These are phyloP conservation scores for Elaeis oleifera DNA, from an alignment of 202 grass and related monocot species.

Conservation along the genomic window DNA sequence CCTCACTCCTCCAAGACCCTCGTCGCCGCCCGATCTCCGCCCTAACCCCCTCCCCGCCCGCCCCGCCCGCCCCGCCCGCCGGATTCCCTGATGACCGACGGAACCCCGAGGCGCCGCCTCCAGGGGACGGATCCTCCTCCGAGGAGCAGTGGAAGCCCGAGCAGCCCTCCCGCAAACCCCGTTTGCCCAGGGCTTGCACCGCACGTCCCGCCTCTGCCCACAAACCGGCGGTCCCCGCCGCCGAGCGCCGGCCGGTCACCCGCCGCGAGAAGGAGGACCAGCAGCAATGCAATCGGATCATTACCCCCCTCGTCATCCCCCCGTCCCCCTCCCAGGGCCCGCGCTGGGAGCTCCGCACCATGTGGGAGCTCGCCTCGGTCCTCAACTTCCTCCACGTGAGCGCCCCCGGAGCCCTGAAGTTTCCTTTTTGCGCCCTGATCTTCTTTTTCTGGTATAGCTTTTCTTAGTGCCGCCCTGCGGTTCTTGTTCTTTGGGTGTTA, in stretches of 20 bases:
- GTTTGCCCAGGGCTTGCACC: slow-evolving; percentile 10
- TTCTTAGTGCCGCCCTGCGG: slow-evolving; percentile 1
- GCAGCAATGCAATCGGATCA: background rate
- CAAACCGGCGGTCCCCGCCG: background rate
- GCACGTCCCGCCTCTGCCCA: background rate
- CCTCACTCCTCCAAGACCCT: too few species aligned
- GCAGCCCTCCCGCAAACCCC: background rate
- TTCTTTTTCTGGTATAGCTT: background rate
- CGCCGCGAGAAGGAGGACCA: slow-evolving; percentile 9
- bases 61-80: background rate
- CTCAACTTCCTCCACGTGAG: slow-evolving; percentile 22
- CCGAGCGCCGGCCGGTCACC: slow-evolving; percentile 6
- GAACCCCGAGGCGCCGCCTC: background rate
- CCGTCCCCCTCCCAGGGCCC: slow-evolving; percentile 5
- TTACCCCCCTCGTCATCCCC: slow-evolving; percentile 3
- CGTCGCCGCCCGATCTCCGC: slow-evolving; percentile 3
- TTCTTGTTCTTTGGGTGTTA: background rate
- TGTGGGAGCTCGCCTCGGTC: slow-evolving; percentile 23
- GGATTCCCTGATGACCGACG: slow-evolving; percentile 4
- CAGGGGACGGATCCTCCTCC: background rate
- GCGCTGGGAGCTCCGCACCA: slow-evolving; percentile 12
- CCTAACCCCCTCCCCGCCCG: background rate
- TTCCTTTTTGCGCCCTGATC: background rate
- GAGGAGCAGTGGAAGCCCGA: background rate
- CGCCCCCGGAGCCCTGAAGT: background rate